Evolutionary conservation across 2,329 filamentous ascomycete genomes (phyloP).

Genomic region (Botrytis deweyae): DNA sequence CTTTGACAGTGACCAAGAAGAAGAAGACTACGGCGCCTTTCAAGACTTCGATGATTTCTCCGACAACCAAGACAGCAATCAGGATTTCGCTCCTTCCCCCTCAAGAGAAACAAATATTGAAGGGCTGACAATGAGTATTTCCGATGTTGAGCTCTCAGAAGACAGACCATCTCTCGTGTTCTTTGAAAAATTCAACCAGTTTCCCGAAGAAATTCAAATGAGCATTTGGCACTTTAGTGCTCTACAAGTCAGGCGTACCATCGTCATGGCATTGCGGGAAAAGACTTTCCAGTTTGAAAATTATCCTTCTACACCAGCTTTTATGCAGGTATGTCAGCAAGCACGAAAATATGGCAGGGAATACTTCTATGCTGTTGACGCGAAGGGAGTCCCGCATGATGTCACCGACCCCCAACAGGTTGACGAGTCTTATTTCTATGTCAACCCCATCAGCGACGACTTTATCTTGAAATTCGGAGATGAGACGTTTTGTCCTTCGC

Average conservation of each 20-base stretch:
- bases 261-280: background rate
- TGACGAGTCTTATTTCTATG: background rate
- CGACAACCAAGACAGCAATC: background rate
- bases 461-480: constrained; percentile 9
- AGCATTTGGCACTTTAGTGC: background rate
- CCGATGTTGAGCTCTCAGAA: background rate
- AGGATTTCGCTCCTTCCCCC: background rate
- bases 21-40: background rate
- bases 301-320: background rate
- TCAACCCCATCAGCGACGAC: background rate
- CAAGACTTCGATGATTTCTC: background rate
- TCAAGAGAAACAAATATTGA: background rate
- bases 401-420: background rate
- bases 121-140: background rate
- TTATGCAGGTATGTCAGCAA: background rate
- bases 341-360: background rate
- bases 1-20: background rate
- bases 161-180: background rate
- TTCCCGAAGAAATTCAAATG: constrained; percentile 3
- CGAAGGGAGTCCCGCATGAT: background rate
- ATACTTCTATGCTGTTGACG: background rate
- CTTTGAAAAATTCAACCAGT: background rate
- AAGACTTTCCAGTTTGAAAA: background rate
- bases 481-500: background rate
- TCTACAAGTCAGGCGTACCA: background rate